Percentiles rank a stretch among this genome's conserved stretches.
Evolutionary conservation across 2,329 filamentous ascomycete species (phyloP).

Genomic region (Leptosphaerulina australis): DNA sequence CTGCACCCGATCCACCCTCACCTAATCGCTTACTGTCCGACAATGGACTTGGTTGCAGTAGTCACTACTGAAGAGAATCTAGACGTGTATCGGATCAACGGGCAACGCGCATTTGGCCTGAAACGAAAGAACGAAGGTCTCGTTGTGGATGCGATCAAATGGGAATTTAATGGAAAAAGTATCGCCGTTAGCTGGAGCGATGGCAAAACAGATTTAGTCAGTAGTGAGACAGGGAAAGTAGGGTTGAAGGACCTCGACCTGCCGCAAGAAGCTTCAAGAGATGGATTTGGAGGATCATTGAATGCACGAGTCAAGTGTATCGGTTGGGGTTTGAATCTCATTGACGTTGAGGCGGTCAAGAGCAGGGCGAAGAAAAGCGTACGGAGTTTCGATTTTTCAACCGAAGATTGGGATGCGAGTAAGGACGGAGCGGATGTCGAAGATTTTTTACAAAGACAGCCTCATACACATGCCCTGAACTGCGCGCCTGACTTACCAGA

Average conservation of each 20-base stretch:
- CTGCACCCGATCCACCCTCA: conserved; percentile 58
- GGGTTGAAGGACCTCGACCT: conserved; percentile 64
- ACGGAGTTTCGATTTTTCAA: conserved; percentile 30
- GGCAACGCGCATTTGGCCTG: conserved; percentile 69
- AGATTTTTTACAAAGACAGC: conserved; percentile 49
- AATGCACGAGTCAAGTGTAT: conserved; percentile 51
- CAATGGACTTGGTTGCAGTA: conserved; percentile 80
- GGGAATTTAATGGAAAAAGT: conserved; percentile 66
- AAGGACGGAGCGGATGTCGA: conserved; percentile 46
- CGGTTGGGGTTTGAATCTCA: conserved; percentile 63
- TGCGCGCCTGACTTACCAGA: conserved; percentile 48
- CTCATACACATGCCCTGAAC: conserved; percentile 41
- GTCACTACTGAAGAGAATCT: conserved; percentile 72
- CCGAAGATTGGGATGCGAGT: conserved; percentile 44
- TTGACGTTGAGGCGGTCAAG: conserved; percentile 55
- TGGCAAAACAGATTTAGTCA: conserved; percentile 76
- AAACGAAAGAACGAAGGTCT: conserved; percentile 48
- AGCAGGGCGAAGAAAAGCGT: conserved; percentile 44
- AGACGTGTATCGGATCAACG: conserved; percentile 77
- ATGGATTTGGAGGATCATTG: background rate
- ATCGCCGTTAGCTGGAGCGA: conserved; percentile 86
- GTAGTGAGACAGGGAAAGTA: conserved; percentile 79
- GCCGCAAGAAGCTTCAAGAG: conserved; percentile 10
- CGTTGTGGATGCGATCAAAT: conserved; percentile 49
- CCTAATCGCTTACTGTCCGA: conserved; percentile 77